These are phyloP conservation scores for Melampsora larici-populina DNA, from an alignment of 1,284 basidiomycete species.

Conservation along the genomic window DNA sequence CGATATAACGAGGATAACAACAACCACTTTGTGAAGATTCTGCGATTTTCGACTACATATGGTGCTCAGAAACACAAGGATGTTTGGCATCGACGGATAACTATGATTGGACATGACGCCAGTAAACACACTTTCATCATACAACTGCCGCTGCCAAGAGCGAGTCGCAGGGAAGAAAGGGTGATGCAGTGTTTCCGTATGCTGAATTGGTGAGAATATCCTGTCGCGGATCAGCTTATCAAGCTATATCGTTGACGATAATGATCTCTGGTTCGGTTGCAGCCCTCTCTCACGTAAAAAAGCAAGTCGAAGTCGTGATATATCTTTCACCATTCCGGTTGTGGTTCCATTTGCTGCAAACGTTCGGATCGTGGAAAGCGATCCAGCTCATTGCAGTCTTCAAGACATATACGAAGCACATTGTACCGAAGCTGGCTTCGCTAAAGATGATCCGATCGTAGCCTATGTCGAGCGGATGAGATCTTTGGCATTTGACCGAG, in stretches of 20 bases:
- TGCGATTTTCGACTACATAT: constrained; percentile 84
- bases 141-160: constrained; percentile 80
- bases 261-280: not conserved
- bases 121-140: constrained; percentile 84
- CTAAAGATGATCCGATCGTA: constrained; percentile 82
- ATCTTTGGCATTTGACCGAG: constrained; percentile 59
- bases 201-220: constrained; percentile 73
- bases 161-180: constrained; percentile 87
- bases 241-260: not conserved
- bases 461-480: constrained; percentile 64
- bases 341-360: constrained; percentile 79
- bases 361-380: constrained; percentile 83
- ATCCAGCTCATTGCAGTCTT: constrained; percentile 82
- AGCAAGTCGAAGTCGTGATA: constrained; percentile 85
- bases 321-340: constrained; percentile 85
- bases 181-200: constrained; percentile 87
- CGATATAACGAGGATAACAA: constrained; percentile 86
- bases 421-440: constrained; percentile 72
- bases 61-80: constrained; percentile 81
- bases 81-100: constrained; percentile 83
- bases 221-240: constrained; percentile 48
- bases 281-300: constrained; percentile 82
- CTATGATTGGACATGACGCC: constrained; percentile 88
- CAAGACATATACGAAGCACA: constrained; percentile 93
- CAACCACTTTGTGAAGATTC: constrained; percentile 84